phyloP scores from a whole-genome alignment of 208 protist species.

The Leishmania guyanensis region DNA sequence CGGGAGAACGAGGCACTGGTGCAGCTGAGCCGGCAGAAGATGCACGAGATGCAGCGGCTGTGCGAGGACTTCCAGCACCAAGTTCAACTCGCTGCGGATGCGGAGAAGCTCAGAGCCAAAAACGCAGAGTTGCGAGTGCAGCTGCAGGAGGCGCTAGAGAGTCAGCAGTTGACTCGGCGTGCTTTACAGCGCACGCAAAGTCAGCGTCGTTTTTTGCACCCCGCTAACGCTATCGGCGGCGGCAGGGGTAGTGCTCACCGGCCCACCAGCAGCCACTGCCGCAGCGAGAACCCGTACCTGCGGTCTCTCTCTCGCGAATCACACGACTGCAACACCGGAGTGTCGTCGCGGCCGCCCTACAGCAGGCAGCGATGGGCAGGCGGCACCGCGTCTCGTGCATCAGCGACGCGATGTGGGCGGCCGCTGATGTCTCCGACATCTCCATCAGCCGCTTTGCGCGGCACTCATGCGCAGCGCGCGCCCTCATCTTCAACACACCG shows the following conservation, averaged over 20 bases:
- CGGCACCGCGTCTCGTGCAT: constrained; percentile 8
- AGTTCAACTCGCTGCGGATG: constrained; percentile 43
- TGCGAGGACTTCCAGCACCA: constrained; percentile 73
- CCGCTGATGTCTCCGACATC: constrained; percentile 34
- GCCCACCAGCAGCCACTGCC: constrained; percentile 4
- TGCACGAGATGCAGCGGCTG: constrained; percentile 84
- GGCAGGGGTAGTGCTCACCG: background rate
- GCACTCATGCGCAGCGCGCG: constrained; percentile 4
- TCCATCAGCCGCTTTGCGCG: constrained; percentile 9
- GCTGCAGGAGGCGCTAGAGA: constrained; percentile 48
- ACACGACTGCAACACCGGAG: background rate
- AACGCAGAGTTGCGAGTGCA: constrained; percentile 48
- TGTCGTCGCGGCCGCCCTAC: background rate
- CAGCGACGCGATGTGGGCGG: constrained; percentile 5
- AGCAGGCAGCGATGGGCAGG: constrained; percentile 5
- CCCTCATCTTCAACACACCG: background rate
- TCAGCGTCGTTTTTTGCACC: constrained; percentile 14
- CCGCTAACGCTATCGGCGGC: background rate
- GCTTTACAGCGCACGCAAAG: constrained; percentile 32
- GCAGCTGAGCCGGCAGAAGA: constrained; percentile 75
- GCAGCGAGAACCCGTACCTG: constrained; percentile 27
- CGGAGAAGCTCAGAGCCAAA: constrained; percentile 50
- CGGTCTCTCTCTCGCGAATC: constrained; percentile 34
- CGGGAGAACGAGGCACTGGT: constrained; percentile 66
- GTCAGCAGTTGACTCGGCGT: constrained; percentile 32